A percentile compares a stretch with the other conserved stretches of the same genome.
Conservation (phyloP, 331 rosid species). For the Telfairia occidentalis region DNA sequence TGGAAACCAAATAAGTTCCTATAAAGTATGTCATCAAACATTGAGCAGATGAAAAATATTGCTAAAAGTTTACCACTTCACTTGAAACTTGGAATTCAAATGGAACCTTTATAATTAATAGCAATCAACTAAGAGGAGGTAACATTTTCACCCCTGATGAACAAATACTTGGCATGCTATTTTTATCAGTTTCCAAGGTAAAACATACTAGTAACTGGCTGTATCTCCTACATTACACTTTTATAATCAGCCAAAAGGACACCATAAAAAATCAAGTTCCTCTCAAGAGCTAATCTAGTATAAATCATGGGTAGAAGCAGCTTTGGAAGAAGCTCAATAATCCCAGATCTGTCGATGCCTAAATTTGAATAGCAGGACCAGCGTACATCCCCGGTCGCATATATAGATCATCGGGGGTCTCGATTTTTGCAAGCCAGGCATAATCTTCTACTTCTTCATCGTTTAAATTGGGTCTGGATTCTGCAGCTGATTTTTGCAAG, state of each 20-base stretch:
- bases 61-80: not conserved
- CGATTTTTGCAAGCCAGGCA: slow-evolving; percentile 81
- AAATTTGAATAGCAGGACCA: slow-evolving; percentile 61
- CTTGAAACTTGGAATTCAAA: not conserved
- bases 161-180: not conserved
- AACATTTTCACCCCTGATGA: not conserved
- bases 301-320: not conserved
- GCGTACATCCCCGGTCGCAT: slow-evolving; percentile 65
- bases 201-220: not conserved
- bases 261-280: not conserved
- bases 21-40: not conserved
- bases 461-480: slow-evolving; percentile 19
- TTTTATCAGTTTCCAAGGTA: not conserved
- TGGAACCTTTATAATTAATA: not conserved
- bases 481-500: slow-evolving; percentile 34
- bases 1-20: not conserved
- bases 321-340: not conserved
- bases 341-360: slow-evolving; percentile 14
- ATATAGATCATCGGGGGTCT: slow-evolving; percentile 51
- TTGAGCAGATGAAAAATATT: not conserved
- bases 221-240: not conserved
- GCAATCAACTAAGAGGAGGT: not conserved
- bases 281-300: not conserved
- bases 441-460: slow-evolving; percentile 55
- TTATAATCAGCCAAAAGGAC: not conserved